A percentile compares a stretch with the other conserved stretches of the same genome.
These are phyloP conservation scores for Cyberlindnera lachancei DNA, from an alignment of 805 yeast species.

Conservation along the genomic window DNA sequence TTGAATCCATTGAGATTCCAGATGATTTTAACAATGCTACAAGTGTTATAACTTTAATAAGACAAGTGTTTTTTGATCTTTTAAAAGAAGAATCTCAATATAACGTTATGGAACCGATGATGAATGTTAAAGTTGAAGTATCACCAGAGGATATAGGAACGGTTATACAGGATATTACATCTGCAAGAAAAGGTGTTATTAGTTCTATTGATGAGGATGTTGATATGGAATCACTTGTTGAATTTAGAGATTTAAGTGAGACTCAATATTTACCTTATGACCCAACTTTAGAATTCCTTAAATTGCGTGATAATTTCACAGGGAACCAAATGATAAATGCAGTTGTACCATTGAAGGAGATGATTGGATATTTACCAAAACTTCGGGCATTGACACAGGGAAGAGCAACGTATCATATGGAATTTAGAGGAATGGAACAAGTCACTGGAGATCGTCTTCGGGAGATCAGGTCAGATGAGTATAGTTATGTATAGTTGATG, in stretches of 20 bases:
- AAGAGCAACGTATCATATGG: conserved; percentile 76
- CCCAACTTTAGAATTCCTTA: conserved; percentile 38
- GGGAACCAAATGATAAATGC: conserved; percentile 55
- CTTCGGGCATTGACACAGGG: conserved; percentile 86
- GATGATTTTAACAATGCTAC: conserved; percentile 34
- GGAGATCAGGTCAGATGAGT: no score
- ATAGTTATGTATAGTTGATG: no score
- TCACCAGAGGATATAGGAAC: conserved; percentile 70
- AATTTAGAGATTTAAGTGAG: conserved; percentile 53
- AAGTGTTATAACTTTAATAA: conserved; percentile 36
- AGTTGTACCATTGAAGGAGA: conserved; percentile 75
- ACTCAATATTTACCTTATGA: conserved; percentile 71
- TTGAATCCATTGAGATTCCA: conserved; percentile 45
- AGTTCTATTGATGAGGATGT: conserved; percentile 61
- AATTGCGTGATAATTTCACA: conserved; percentile 15
- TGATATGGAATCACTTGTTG: conserved; percentile 29
- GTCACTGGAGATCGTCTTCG: conserved; percentile 46
- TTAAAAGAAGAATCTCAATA: conserved; percentile 27
- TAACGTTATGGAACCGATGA: conserved; percentile 77
- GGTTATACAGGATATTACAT: conserved; percentile 78
- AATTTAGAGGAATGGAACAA: conserved; percentile 63
- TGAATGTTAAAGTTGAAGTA: conserved; percentile 65
- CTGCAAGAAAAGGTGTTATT: conserved; percentile 70
- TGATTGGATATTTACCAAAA: conserved; percentile 80
- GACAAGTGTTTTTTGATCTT: conserved; percentile 37